Evolutionary conservation across 2,329 filamentous ascomycete genomes (phyloP).

Genomic region (Colletotrichum godetiae): DNA sequence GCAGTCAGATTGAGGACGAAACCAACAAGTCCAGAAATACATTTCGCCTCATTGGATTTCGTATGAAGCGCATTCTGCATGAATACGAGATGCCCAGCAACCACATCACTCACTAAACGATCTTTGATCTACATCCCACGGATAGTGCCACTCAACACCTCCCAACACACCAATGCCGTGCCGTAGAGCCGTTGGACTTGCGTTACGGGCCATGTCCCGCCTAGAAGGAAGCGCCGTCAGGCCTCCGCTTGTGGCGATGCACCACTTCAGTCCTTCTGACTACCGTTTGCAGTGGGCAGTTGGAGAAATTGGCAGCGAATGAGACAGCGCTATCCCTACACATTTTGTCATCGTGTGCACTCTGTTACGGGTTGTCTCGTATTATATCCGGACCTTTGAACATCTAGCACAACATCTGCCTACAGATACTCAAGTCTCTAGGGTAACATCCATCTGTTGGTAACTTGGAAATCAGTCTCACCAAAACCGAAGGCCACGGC

Average conservation of each 20-base stretch:
- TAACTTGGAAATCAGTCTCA: background rate
- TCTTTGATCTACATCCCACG: slow-evolving; percentile 23
- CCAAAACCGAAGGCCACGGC: slow-evolving; percentile 4
- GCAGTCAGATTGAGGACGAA: background rate
- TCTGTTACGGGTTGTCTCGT: background rate
- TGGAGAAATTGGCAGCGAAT: background rate
- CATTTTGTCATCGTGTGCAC: background rate
- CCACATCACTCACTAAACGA: slow-evolving; percentile 8
- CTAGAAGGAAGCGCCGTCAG: slow-evolving; percentile 4
- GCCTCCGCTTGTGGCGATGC: slow-evolving; percentile 21
- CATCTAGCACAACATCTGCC: background rate
- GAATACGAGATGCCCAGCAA: slow-evolving; percentile 32
- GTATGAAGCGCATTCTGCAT: slow-evolving; percentile 23
- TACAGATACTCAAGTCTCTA: background rate
- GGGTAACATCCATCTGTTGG: background rate
- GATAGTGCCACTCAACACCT: slow-evolving; percentile 5
- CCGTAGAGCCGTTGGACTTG: slow-evolving; percentile 3
- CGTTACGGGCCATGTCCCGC: slow-evolving; percentile 9
- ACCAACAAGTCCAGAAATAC: background rate
- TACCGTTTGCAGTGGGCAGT: background rate
- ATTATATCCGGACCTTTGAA: background rate
- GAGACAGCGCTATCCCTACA: background rate
- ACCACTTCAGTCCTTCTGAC: background rate
- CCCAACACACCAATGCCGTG: slow-evolving; percentile 19
- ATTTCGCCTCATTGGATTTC: slow-evolving; percentile 17